phyloP scores from a whole-genome alignment of 2,329 filamentous ascomycete species.

The Talaromyces pinophilus region DNA sequence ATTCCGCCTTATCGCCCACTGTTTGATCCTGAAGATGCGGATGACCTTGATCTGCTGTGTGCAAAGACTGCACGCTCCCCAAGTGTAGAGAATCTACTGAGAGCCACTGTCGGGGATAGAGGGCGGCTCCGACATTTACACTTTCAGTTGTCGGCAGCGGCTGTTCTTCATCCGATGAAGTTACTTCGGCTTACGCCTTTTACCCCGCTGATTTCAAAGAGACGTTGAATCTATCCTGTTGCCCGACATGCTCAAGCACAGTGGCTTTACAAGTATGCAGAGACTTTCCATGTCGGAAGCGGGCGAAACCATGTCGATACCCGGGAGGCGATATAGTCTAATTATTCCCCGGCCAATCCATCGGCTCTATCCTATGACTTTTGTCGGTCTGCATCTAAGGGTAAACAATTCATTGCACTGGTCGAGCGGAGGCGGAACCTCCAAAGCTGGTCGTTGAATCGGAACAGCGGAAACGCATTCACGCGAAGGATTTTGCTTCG shows the following conservation, averaged over 20 bases:
- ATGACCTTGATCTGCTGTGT: background rate
- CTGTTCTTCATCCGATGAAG: slow-evolving; percentile 3
- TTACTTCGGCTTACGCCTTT: background rate
- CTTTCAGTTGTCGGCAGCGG: background rate
- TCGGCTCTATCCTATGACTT: slow-evolving; percentile 1
- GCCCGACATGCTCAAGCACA: slow-evolving; percentile 1
- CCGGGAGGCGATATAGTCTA: background rate
- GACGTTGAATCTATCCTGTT: slow-evolving; percentile 1
- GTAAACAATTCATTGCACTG: background rate
- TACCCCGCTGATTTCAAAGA: background rate
- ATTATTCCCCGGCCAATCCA: background rate
- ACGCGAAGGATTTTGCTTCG: background rate
- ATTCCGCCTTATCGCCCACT: background rate
- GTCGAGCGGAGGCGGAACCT: background rate
- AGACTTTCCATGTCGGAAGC: background rate
- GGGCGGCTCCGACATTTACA: slow-evolving; percentile 2
- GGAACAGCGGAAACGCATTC: background rate
- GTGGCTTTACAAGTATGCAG: slow-evolving; percentile 2
- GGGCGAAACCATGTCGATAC: background rate
- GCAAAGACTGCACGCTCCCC: background rate
- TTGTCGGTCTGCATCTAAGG: background rate
- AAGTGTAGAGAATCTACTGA: background rate
- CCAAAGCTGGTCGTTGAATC: background rate
- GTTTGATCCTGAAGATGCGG: background rate
- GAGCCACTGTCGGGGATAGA: background rate